Percentiles rank a stretch among this genome's conserved stretches.
These are phyloP conservation scores for Daldinia sp. DNA, from an alignment of 2,329 filamentous ascomycete species.

Conservation along the genomic window DNA sequence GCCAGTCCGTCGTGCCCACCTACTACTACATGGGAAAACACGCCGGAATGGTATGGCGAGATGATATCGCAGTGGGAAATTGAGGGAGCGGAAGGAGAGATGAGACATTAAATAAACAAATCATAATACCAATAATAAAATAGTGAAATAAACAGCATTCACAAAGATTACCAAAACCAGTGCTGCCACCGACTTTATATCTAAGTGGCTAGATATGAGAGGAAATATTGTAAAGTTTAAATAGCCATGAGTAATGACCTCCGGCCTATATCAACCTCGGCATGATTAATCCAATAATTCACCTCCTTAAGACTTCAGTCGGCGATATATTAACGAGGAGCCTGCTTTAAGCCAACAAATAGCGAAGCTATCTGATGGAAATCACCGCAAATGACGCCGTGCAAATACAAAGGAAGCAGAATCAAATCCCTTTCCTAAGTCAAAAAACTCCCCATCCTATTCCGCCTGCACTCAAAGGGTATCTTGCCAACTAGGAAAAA, in stretches of 20 bases:
- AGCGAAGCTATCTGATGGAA: not conserved
- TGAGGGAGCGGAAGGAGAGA: slow-evolving; percentile 12
- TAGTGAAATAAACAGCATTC: not conserved
- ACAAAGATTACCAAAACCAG: not conserved
- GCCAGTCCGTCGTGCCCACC: slow-evolving; percentile 19
- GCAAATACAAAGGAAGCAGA: not conserved
- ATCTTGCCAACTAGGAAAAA: slow-evolving; percentile 25
- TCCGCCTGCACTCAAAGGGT: slow-evolving; percentile 16
- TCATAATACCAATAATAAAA: slow-evolving; percentile 3
- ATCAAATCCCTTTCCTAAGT: not conserved
- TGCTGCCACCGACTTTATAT: not conserved
- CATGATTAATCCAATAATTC: not conserved
- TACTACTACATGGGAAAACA: slow-evolving; percentile 17
- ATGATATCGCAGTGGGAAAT: slow-evolving; percentile 27
- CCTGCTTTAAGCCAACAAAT: not conserved
- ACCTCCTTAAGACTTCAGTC: not conserved
- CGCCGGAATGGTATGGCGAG: slow-evolving; percentile 25
- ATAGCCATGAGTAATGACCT: not conserved
- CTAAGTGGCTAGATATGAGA: not conserved
- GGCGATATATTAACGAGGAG: not conserved
- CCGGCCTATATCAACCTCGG: not conserved
- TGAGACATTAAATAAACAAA: not conserved
- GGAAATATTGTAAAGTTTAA: not conserved
- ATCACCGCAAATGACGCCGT: not conserved
- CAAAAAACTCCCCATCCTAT: not conserved